phyloP scores from a whole-genome alignment of 495 filamentous ascomycete genomes.

The Geopyxis carbonaria region DNA sequence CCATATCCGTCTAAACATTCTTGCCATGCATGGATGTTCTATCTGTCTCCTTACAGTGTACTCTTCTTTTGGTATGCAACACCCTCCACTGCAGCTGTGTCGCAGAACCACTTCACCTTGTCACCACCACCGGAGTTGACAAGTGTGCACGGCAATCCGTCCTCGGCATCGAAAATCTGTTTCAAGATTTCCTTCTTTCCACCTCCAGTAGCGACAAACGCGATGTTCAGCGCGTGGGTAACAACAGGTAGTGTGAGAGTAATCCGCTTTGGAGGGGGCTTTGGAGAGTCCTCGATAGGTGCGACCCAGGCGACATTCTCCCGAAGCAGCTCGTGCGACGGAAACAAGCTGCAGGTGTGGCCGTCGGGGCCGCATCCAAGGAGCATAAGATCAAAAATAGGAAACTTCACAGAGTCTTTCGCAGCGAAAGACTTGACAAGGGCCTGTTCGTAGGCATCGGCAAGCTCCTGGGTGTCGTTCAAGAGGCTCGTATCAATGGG shows the following conservation, averaged over 20 bases:
- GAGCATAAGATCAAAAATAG: conserved; percentile 83
- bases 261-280: conserved; percentile 79
- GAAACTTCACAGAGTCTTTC: conserved; percentile 74
- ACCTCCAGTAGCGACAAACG: conserved; percentile 75
- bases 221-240: conserved; percentile 63
- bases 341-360: conserved; percentile 93
- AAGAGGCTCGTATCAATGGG: conserved; percentile 57
- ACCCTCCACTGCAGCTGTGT: conserved; percentile 62
- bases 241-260: conserved; percentile 84
- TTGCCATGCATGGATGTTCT: background rate
- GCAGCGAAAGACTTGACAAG: conserved; percentile 68
- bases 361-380: conserved; percentile 90
- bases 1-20: background rate
- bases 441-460: conserved; percentile 82
- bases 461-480: conserved; percentile 75
- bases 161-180: conserved; percentile 69
- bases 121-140: conserved; percentile 71
- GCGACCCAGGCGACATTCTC: conserved; percentile 87
- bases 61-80: conserved; percentile 57
- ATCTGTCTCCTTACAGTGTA: conserved; percentile 28
- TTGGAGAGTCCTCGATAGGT: conserved; percentile 77
- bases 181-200: conserved; percentile 84
- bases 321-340: conserved; percentile 67
- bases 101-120: conserved; percentile 89
- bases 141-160: conserved; percentile 69